phyloP scores from a whole-genome alignment of 495 filamentous ascomycete species.

The Platismatia glauca region DNA sequence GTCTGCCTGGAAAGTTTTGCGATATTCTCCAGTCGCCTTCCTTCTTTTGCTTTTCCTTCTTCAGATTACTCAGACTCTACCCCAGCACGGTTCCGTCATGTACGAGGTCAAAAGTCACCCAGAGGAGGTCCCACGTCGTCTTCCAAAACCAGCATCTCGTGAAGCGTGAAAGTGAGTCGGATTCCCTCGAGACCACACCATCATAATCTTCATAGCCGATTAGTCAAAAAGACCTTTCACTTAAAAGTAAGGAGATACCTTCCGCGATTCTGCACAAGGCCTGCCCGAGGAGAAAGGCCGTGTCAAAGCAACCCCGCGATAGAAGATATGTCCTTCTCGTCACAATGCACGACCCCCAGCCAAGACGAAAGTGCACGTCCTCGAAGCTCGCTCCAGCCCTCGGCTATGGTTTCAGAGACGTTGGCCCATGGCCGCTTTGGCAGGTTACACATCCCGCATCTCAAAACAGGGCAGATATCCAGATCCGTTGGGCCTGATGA shows the following conservation, averaged over 20 bases:
- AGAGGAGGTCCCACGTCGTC: neutral
- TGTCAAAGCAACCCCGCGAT: neutral
- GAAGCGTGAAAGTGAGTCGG: neutral
- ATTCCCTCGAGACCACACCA: neutral
- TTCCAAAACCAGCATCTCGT: neutral
- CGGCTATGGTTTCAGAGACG: neutral
- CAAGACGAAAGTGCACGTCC: neutral
- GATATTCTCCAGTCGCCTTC: no score
- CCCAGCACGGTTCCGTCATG: neutral
- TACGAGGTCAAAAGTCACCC: neutral
- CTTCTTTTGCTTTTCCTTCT: no score
- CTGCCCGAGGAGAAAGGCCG: neutral
- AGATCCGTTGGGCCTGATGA: neutral
- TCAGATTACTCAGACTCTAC: neutral
- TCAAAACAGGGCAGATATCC: neutral
- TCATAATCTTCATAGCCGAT: neutral
- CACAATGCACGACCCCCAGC: no score
- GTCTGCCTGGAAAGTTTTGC: neutral
- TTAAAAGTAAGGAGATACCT: neutral
- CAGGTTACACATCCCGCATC: neutral
- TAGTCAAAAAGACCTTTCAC: neutral
- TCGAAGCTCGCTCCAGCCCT: neutral
- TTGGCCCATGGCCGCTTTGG: neutral
- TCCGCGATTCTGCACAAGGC: neutral
- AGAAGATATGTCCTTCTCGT: neutral